phyloP scores from a whole-genome alignment of 75 land plant genomes.

The Selaginella tamariscina region DNA sequence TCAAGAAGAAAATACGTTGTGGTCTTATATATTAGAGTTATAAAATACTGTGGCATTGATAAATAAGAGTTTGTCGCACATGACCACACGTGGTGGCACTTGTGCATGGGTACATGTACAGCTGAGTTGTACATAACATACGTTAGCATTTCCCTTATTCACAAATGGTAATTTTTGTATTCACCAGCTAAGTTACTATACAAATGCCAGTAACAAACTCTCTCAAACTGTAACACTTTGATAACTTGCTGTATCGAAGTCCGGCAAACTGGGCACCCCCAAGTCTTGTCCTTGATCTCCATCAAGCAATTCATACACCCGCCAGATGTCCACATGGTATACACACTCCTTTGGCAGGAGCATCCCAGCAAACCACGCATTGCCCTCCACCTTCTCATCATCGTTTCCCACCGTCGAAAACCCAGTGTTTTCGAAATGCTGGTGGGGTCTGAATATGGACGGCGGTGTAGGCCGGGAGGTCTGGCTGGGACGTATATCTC shows the following conservation, averaged over 20 bases:
- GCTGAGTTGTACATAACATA: too few relatives aligned
- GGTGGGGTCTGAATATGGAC: not conserved
- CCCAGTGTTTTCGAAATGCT: not conserved
- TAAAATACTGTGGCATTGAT: too few relatives aligned
- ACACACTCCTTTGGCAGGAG: conserved; percentile 73
- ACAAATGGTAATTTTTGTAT: too few relatives aligned
- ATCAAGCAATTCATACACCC: conserved; percentile 93
- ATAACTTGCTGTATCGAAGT: conserved; percentile 69
- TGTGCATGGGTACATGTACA: too few relatives aligned
- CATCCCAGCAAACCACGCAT: conserved; percentile 93
- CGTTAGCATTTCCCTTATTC: too few relatives aligned
- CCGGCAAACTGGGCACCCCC: conserved; percentile 95
- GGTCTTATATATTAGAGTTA: too few relatives aligned
- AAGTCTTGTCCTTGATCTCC: conserved; percentile 68
- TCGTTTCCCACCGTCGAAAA: not conserved
- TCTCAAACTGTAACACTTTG: too few relatives aligned
- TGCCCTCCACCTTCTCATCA: conserved; percentile 14
- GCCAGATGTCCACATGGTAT: conserved; percentile 96
- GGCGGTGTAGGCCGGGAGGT: not conserved
- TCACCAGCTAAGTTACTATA: too few relatives aligned
- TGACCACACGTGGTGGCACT: too few relatives aligned
- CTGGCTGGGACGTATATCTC: not conserved
- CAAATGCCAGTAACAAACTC: too few relatives aligned
- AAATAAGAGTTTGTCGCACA: too few relatives aligned
- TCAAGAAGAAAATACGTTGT: too few relatives aligned